Conservation (phyloP, 257 asterid species). For the Fraxinus cuspidata region DNA sequence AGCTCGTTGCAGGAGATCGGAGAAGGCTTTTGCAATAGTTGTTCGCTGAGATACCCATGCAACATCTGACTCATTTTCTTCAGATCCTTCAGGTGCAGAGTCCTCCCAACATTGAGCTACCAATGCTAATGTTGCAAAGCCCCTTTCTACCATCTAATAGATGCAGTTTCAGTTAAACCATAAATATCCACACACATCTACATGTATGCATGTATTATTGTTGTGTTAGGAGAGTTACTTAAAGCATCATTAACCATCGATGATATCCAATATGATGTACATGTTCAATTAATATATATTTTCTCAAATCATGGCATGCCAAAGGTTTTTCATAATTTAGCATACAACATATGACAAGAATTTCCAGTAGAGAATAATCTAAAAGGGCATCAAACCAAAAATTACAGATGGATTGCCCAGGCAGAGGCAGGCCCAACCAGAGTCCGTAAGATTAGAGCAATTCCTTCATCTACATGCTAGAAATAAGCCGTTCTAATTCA, state of each 20-base stretch:
- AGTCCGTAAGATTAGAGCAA: neutral
- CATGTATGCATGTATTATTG: neutral
- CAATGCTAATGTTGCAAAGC: slow-evolving; percentile 46
- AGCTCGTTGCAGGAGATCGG: slow-evolving; percentile 39
- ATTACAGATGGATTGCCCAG: neutral
- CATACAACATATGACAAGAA: neutral
- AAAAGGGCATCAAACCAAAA: neutral
- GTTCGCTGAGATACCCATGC: slow-evolving; percentile 29
- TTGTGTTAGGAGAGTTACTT: neutral
- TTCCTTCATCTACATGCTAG: neutral
- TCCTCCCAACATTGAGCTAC: slow-evolving; percentile 44
- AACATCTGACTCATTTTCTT: slow-evolving; percentile 27
- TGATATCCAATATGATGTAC: neutral
- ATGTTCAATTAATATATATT: neutral
- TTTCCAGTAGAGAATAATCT: neutral
- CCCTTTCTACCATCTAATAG: slow-evolving; percentile 41
- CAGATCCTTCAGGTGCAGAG: slow-evolving; percentile 33
- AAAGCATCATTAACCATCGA: slow-evolving; percentile 6
- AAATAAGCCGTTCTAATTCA: neutral
- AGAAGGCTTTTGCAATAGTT: slow-evolving; percentile 37
- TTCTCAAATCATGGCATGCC: neutral
- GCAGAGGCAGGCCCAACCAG: neutral
- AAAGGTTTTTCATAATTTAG: neutral
- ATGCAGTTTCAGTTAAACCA: slow-evolving; percentile 3
- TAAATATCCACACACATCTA: neutral